These are phyloP conservation scores for Paragyromitra xinjiangensis DNA, from an alignment of 495 filamentous ascomycete species.

Conservation along the genomic window DNA sequence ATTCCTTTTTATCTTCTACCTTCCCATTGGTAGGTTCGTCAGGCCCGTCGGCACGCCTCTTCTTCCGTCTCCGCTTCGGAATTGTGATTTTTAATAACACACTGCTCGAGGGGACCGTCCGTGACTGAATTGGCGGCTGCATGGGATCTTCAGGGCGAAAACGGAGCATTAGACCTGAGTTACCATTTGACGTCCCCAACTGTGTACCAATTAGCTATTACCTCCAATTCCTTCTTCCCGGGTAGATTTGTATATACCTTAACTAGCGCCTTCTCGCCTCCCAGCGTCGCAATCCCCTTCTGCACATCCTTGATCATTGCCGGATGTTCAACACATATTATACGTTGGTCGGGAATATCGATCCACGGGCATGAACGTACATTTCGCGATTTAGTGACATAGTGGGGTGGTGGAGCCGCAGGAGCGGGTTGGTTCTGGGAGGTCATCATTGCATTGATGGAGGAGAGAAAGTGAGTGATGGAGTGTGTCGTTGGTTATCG, in stretches of 20 bases:
- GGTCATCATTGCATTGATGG: slow-evolving; percentile 6
- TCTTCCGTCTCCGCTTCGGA: slow-evolving; percentile 85
- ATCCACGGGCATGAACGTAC: slow-evolving; percentile 63
- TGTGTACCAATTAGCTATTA: slow-evolving; percentile 55
- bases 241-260: slow-evolving; percentile 63
- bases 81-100: slow-evolving; percentile 85
- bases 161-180: slow-evolving; percentile 67
- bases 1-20: slow-evolving; percentile 7
- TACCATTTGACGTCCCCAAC: slow-evolving; percentile 47
- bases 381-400: slow-evolving; percentile 17
- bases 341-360: slow-evolving; percentile 67
- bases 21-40: neutral
- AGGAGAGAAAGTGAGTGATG: neutral
- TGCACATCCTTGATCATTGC: slow-evolving; percentile 82
- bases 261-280: slow-evolving; percentile 70
- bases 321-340: slow-evolving; percentile 88
- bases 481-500: slow-evolving; percentile 16
- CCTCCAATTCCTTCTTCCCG: neutral
- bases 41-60: slow-evolving; percentile 71
- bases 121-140: slow-evolving; percentile 76
- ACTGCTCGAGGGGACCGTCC: slow-evolving; percentile 75
- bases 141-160: slow-evolving; percentile 81
- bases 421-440: neutral
- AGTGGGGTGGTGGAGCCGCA: neutral
- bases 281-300: slow-evolving; percentile 80